Base-by-base conservation (phyloP, 768 basidiomycete genomes). In the Lepiota venenata region DNA sequence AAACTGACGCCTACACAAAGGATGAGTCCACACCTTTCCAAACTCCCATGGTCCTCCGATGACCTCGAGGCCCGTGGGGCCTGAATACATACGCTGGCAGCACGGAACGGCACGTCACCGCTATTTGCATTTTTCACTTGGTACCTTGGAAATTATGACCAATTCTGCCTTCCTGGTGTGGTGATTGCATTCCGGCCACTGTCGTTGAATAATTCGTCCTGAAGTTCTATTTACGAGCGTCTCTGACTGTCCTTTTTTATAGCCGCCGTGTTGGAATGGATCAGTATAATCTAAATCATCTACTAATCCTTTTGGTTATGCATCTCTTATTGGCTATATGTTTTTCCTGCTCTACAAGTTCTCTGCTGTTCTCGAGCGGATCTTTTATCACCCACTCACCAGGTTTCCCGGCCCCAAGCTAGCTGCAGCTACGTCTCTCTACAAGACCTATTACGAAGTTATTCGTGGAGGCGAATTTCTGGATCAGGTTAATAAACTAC, bases 361-460 rank as follows among this genome's bases (percentile, higher is more conserved):
- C 4, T 47, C n/a, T 21, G 15, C 37, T 25, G 51, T 52, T 39
- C 20, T 70, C 18, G 55, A 59, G 18, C 64, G 70, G 40, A 47
- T 71, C 21, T 65, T 66, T 45, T 63, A 71, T 35, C 71, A 73
- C 58, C 69, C 67, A 43, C 62, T 75, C 47, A 55, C 61, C 20
- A 57, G 50, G 5, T 71, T 70, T 56, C 74, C 72, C 38, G 74
- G 74, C 9, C 72, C 71, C 37, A 57, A 54, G 47, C 54, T 73
- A 16, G 72, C 73, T 20, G 69, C 68, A 1, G 40, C 65, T 7
- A 69, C 72, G 0, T 47, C 63, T 0, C 54, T 67, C 10, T 73
- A 75, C 52, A 68, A 65, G 47, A 65, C 57, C 11, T 74, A 74
- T 56, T 71, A 64, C 47, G 72, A 72, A 36, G 61, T 71, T 39